Base-by-base conservation (phyloP, 1,284 basidiomycete genomes). In the Anthracocystis setariae region DNA sequence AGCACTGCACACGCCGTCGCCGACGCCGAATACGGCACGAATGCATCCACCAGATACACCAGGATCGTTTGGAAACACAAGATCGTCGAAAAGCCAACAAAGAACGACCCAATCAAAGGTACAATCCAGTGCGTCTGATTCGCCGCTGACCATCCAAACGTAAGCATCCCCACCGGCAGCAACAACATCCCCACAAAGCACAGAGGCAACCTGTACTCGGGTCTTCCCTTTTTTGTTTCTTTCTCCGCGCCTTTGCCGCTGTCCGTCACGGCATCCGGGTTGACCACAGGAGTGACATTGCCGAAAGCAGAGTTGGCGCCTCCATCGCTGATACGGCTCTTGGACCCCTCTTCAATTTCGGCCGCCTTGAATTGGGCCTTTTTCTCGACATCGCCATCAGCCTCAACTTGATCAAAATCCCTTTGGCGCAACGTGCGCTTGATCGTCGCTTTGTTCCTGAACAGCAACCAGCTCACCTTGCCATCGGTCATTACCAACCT, bases 1-100 rank as follows among this genome's bases (percentile, higher is more conserved):
- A 82, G 48, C 9, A 81, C 76, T 8, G 78, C 84, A 18, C 76
- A 83, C 0, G 85, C 85, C 7, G 83, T 82, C 0, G 83, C 85
- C 0, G 84, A 84, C 0, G 85, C 85, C 3, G 84, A 84, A 62
- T 84, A 86, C 3, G 86, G 86, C 21, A 84, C 81, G 53, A 85
- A 85, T 5, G 83, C 83, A 64, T 86, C 85, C 5, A 86, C 84
- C 20, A 86, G 73, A 59, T 83, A 85, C 44, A 76, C 76, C 38
- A 83, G 83, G 46, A 85, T 82, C 4, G 77, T 78, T 65, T 85
- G 84, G 80, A 85, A 85, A 10, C 83, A 82, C 27, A 85, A 62
- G 76, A 85, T 85, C 20, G 74, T 70, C 0, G 72, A 72, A 37
- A 64, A 68, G 3, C 77, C 77, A 8, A 74, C 73, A 18, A 78